These are phyloP conservation scores for Trypanosoma grayi DNA, from an alignment of 208 protist species.

Conservation along the genomic window DNA sequence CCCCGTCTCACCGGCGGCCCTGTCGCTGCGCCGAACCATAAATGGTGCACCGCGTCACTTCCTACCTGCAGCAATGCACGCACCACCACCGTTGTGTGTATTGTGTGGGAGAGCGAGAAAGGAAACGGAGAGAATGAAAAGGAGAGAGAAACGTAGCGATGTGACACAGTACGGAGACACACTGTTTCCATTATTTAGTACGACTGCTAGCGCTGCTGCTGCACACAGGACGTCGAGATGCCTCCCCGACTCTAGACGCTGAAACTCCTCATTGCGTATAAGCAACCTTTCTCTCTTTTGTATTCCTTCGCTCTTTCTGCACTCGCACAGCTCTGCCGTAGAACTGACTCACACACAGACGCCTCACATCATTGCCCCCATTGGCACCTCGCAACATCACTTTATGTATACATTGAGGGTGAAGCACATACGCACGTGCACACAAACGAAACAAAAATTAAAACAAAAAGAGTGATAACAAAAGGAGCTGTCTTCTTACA, in stretches of 20 bases:
- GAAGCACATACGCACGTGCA: not conserved
- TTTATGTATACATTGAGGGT: not conserved
- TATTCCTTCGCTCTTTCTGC: too few relatives aligned
- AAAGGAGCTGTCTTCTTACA: not conserved
- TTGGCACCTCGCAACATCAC: not conserved
- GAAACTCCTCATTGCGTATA: too few relatives aligned
- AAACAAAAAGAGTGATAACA: not conserved
- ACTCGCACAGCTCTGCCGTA: too few relatives aligned
- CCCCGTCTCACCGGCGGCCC: not conserved
- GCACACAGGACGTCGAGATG: too few relatives aligned
- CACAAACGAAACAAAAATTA: not conserved
- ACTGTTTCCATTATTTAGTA: too few relatives aligned
- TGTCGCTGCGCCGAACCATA: slow-evolving; percentile 20
- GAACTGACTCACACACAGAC: not conserved
- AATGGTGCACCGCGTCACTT: not conserved
- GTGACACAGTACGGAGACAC: too few relatives aligned
- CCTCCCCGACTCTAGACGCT: too few relatives aligned
- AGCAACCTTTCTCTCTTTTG: not conserved
- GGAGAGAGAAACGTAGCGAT: slow-evolving; percentile 1
- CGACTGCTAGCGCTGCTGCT: too few relatives aligned
- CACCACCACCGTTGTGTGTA: too few relatives aligned
- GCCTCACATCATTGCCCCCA: not conserved
- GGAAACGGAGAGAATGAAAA: slow-evolving; percentile 4
- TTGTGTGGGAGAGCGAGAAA: not conserved
- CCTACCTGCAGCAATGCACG: not conserved